Percentiles rank a stretch among this genome's conserved stretches.
Evolutionary conservation across 2,329 filamentous ascomycete genomes (phyloP).

Genomic region (Ilyonectria robusta): DNA sequence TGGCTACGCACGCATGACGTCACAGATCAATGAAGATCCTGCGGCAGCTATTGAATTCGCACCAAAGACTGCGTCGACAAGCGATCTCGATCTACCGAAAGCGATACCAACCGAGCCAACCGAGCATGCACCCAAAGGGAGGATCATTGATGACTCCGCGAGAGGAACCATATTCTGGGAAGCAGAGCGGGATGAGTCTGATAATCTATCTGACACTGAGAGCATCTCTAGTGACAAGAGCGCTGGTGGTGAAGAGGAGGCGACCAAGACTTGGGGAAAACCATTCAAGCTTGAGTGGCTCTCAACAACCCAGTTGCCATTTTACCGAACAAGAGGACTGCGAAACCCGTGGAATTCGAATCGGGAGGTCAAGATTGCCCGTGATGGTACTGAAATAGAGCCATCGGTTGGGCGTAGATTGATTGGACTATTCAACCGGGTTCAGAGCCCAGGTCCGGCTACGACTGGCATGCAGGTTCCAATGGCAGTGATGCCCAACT

Average conservation of each 20-base stretch:
- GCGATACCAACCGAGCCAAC: slow-evolving; percentile 86
- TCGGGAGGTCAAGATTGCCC: slow-evolving; percentile 93
- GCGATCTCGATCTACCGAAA: slow-evolving; percentile 78
- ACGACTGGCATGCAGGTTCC: slow-evolving; percentile 50
- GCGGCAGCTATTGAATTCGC: slow-evolving; percentile 78
- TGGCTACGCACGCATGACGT: slow-evolving; percentile 92
- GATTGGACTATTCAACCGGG: slow-evolving; percentile 81
- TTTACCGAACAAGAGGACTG: slow-evolving; percentile 88
- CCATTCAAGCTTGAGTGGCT: slow-evolving; percentile 94
- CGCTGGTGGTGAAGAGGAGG: slow-evolving; percentile 59
- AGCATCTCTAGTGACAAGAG: slow-evolving; percentile 57
- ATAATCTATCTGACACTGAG: slow-evolving; percentile 62
- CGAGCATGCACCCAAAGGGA: slow-evolving; percentile 82
- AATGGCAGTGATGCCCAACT: slow-evolving; percentile 56
- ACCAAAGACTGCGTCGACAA: slow-evolving; percentile 71
- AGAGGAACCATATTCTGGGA: slow-evolving; percentile 99
- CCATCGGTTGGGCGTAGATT: slow-evolving; percentile 83
- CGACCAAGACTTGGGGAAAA: slow-evolving; percentile 83
- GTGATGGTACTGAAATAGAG: slow-evolving; percentile 94
- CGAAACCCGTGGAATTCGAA: slow-evolving; percentile 97
- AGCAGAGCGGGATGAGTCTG: slow-evolving; percentile 73
- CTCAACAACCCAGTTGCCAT: slow-evolving; percentile 85
- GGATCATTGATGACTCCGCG: slow-evolving; percentile 92
- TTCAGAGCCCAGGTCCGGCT: slow-evolving; percentile 56
- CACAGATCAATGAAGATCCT: slow-evolving; percentile 84